Evolutionary conservation across 2,329 filamentous ascomycete species (phyloP), one percentile per base, ranked within the genome.

Genomic region (Colletotrichum chlorophyti): DNA sequence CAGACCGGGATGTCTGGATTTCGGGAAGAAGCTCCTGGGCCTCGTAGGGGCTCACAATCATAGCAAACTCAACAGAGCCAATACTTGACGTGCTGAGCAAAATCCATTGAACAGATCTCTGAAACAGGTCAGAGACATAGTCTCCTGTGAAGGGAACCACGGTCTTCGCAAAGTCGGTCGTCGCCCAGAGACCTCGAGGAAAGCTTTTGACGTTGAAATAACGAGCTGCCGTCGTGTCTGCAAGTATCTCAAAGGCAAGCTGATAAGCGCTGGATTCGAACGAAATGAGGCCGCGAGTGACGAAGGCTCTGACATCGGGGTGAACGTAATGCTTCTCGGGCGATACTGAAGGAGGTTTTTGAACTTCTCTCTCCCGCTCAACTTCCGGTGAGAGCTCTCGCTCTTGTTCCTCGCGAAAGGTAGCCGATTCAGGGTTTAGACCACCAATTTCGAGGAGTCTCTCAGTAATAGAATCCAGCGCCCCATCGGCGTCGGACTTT

Each of bases 381-480:
- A 83, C 78, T 60, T 92, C 88, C 0, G 85, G 85, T 0, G 84
- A 77, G 0, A 91, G 73, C 61, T 91, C 89, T 0, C 88, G 78
- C 65, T 91, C 88, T 62, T 91, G 86, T 55, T 91, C 89, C 64
- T 91, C 86, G 3, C 83, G 72, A 0, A 90, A 69, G 0, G 72
- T 70, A 0, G 74, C 72, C 0, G 73, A 65, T 1, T 68, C 62
- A 23, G 77, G 64, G 2, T 70, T 62, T 0, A 63, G 34, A 3
- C 69, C 61, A 1, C 66, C 68, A 50, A 79, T 77, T 10, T 77
- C 67, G 1, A 60, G 45, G 54, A 77, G 80, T 23, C 73, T 73
- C 3, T 61, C 6, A 10, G 46, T 55, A 6, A 55, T 46, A 9
- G 9, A 8, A 17, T 51, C 54, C 2, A 11, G 12, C 9, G 17